Conservation (phyloP, 176 grass and related monocot species). For the Oryza meridionalis region DNA sequence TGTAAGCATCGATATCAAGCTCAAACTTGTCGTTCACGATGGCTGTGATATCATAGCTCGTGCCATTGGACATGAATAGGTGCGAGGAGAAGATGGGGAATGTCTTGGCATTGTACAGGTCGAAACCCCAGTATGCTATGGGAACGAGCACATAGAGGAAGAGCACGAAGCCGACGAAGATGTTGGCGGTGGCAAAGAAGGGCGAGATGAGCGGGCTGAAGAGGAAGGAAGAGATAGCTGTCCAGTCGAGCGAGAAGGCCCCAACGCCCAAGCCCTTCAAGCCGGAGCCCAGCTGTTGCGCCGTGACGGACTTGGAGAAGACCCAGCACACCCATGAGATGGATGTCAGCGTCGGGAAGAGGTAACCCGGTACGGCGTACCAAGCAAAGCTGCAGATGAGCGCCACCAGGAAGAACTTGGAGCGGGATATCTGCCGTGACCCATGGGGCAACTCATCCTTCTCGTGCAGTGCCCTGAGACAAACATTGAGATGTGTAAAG, state of each 20-base stretch:
- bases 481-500: not conserved
- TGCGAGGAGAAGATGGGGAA: conserved; percentile 85
- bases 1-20: conserved; percentile 51
- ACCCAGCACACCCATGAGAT: conserved; percentile 89
- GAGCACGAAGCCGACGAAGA: conserved; percentile 59
- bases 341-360: conserved; percentile 65
- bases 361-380: conserved; percentile 67
- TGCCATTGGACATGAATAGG: conserved; percentile 71
- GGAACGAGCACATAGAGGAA: conserved; percentile 62
- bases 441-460: conserved; percentile 52
- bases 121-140: conserved; percentile 59
- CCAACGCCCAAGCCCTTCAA: conserved; percentile 66
- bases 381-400: conserved; percentile 75
- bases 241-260: conserved; percentile 86
- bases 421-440: conserved; percentile 54
- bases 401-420: conserved; percentile 84
- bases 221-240: conserved; percentile 66
- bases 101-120: conserved; percentile 64
- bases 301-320: conserved; percentile 75
- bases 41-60: conserved; percentile 45
- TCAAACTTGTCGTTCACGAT: conserved; percentile 69
- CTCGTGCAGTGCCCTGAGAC: conserved; percentile 80
- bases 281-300: conserved; percentile 81
- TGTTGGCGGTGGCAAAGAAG: conserved; percentile 80
- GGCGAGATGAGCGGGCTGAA: conserved; percentile 74